These are phyloP conservation scores for Neofusicoccum cordaticola DNA, from an alignment of 2,329 filamentous ascomycete genomes.

Conservation along the genomic window DNA sequence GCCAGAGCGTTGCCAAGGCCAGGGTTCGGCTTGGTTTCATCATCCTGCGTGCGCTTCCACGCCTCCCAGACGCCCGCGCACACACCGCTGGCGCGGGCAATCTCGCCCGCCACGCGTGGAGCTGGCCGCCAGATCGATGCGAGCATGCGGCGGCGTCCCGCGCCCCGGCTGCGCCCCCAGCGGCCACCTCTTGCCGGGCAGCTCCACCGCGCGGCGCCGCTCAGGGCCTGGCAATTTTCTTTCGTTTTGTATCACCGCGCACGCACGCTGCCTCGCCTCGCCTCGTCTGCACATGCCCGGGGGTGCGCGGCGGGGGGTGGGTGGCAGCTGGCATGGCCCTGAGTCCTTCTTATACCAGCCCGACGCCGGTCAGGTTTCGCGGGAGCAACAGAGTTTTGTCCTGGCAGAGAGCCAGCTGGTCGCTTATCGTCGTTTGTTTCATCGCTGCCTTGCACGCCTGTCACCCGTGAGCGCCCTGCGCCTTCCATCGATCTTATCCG, in stretches of 20 bases:
- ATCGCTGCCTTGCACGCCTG: background rate
- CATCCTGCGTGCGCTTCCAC: constrained; percentile 1
- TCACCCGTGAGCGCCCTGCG: background rate
- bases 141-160: background rate
- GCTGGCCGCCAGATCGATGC: background rate
- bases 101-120: background rate
- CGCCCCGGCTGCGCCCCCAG: background rate
- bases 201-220: background rate
- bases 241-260: constrained; percentile 12
- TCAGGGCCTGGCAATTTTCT: constrained; percentile 8
- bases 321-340: background rate
- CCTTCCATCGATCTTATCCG: constrained; percentile 2
- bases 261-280: constrained; percentile 7
- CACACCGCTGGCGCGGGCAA: background rate
- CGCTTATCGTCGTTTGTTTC: constrained; percentile 13
- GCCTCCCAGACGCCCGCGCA: background rate
- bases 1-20: constrained; percentile 7
- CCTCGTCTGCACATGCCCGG: constrained; percentile 6
- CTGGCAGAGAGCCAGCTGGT: background rate
- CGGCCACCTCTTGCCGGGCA: background rate
- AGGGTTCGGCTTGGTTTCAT: constrained; percentile 10
- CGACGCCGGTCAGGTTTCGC: constrained; percentile 10
- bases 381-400: background rate
- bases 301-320: background rate
- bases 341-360: constrained; percentile 11